Conservation (phyloP, 495 filamentous ascomycete genomes). For the Penicillium goetzii region DNA sequence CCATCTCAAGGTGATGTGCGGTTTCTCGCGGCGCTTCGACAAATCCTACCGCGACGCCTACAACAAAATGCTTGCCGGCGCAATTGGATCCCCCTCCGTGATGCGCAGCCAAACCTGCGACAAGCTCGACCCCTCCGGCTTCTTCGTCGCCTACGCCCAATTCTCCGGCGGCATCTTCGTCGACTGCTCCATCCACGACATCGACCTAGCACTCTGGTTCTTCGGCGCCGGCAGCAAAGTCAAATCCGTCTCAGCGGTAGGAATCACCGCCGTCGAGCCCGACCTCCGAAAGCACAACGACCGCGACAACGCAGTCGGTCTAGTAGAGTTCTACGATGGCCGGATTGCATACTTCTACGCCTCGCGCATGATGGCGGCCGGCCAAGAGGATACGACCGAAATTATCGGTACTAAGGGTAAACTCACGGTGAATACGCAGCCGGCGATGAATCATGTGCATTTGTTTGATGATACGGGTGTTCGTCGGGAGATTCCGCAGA, state of each 20-base stretch:
- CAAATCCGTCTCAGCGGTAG: slow-evolving; percentile 53
- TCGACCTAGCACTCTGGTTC: slow-evolving; percentile 60
- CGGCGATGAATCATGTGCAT: slow-evolving; percentile 55
- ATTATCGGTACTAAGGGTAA: slow-evolving; percentile 66
- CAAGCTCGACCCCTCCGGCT: slow-evolving; percentile 54
- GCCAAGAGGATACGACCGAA: slow-evolving; percentile 65
- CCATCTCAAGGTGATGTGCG: slow-evolving; percentile 55
- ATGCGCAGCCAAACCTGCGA: slow-evolving; percentile 62
- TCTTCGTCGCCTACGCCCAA: slow-evolving; percentile 59
- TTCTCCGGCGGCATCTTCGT: slow-evolving; percentile 62
- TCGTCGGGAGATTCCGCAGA: slow-evolving; percentile 57
- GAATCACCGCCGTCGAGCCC: slow-evolving; percentile 60
- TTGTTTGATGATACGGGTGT: slow-evolving; percentile 53
- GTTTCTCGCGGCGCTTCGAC: slow-evolving; percentile 61
- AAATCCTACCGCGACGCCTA: slow-evolving; percentile 56
- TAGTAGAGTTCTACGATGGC: slow-evolving; percentile 63
- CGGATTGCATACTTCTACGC: slow-evolving; percentile 63
- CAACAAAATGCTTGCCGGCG: slow-evolving; percentile 46
- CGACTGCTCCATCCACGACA: slow-evolving; percentile 60
- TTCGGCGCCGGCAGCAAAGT: slow-evolving; percentile 48
- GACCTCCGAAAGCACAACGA: slow-evolving; percentile 58
- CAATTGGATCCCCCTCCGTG: slow-evolving; percentile 54
- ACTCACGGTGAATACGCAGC: slow-evolving; percentile 59
- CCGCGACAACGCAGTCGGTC: slow-evolving; percentile 62
- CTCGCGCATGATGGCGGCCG: slow-evolving; percentile 62